phyloP scores from a whole-genome alignment of 1,284 basidiomycete genomes.

The Neotropicomus parvogracilis region DNA sequence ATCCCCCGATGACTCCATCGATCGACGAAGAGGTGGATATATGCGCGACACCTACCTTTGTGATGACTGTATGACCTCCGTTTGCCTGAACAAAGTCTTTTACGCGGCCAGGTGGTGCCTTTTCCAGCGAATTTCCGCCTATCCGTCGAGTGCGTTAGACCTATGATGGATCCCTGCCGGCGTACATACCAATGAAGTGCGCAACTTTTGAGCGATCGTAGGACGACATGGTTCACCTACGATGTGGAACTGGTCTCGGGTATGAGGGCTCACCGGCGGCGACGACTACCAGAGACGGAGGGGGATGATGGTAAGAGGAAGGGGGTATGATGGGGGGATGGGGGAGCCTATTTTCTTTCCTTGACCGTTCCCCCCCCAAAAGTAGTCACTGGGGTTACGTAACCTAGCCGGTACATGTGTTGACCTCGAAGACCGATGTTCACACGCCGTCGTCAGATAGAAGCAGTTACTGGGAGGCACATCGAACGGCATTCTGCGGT shows the following conservation, averaged over 20 bases:
- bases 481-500: constrained; percentile 22
- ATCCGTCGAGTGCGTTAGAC: constrained; percentile 18
- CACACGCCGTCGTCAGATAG: neutral
- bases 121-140: constrained; percentile 93
- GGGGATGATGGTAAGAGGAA: constrained; percentile 23
- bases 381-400: constrained; percentile 32
- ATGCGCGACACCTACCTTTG: constrained; percentile 66
- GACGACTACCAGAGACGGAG: constrained; percentile 5
- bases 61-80: constrained; percentile 98
- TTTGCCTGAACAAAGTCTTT: constrained; percentile 89
- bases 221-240: constrained; percentile 47
- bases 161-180: constrained; percentile 17
- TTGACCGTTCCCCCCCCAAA: constrained; percentile 32
- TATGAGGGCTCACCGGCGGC: constrained; percentile 6
- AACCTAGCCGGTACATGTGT: constrained; percentile 24
- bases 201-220: constrained; percentile 79
- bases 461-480: no score
- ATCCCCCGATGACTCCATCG: constrained; percentile 1
- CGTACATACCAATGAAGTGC: constrained; percentile 75
- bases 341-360: constrained; percentile 20
- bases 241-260: constrained; percentile 9
- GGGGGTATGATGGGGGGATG: constrained; percentile 13
- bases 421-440: constrained; percentile 12
- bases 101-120: constrained; percentile 75
- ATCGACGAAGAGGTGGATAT: constrained; percentile 15